Conservation (phyloP, 257 asterid genomes). For the Plectranthus barbatus region DNA sequence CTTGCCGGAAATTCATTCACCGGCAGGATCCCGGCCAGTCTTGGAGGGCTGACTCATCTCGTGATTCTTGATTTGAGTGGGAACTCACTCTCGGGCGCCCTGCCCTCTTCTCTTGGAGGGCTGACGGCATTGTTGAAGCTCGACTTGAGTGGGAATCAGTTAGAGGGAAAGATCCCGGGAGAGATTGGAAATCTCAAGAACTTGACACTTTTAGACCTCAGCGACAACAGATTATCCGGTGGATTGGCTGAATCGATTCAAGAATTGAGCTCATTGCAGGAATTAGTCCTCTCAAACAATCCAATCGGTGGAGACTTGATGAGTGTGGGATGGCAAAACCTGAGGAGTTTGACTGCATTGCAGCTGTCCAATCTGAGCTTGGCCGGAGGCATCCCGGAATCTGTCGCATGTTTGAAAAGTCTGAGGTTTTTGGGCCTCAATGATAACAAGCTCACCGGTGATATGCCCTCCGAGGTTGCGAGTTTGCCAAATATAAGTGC, state of each 20-base stretch:
- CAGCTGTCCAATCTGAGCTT: slow-evolving; percentile 70
- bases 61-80: slow-evolving; percentile 75
- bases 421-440: slow-evolving; percentile 72
- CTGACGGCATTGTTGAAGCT: slow-evolving; percentile 67
- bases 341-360: slow-evolving; percentile 33
- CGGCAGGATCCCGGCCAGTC: slow-evolving; percentile 45
- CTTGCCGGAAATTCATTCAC: slow-evolving; percentile 45
- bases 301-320: slow-evolving; percentile 57
- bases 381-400: slow-evolving; percentile 69
- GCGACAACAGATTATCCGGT: slow-evolving; percentile 56
- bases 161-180: slow-evolving; percentile 46
- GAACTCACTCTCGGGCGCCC: slow-evolving; percentile 49
- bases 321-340: slow-evolving; percentile 42
- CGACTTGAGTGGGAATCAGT: slow-evolving; percentile 51
- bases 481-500: slow-evolving; percentile 53
- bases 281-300: slow-evolving; percentile 68
- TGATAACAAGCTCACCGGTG: slow-evolving; percentile 65
- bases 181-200: slow-evolving; percentile 41
- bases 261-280: slow-evolving; percentile 56
- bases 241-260: slow-evolving; percentile 48
- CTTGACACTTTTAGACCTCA: slow-evolving; percentile 67
- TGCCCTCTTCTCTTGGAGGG: slow-evolving; percentile 49
- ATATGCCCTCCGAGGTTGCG: slow-evolving; percentile 42
- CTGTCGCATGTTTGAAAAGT: slow-evolving; percentile 41
- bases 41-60: slow-evolving; percentile 42